Evolutionary conservation across 78 protist genomes (phyloP).

Genomic region (Chrysochromulina parva): DNA sequence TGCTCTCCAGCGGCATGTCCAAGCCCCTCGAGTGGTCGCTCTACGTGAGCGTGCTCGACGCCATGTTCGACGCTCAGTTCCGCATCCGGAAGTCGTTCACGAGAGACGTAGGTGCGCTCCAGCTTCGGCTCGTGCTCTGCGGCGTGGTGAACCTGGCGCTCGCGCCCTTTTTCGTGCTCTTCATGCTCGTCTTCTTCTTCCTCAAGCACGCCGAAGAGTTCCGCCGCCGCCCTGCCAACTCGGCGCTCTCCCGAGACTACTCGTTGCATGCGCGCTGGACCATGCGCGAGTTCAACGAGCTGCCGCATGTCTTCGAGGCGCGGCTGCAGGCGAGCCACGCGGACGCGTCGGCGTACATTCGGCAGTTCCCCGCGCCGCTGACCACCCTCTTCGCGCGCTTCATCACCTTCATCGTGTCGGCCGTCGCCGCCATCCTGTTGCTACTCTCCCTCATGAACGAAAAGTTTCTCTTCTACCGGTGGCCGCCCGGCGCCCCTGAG

Average conservation of each 20-base stretch:
- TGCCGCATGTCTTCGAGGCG: constrained; percentile 76
- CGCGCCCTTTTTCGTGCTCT: constrained; percentile 74
- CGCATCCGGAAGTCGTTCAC: not conserved
- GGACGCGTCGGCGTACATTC: not conserved
- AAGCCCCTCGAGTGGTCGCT: constrained; percentile 78
- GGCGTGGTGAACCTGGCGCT: constrained; percentile 70
- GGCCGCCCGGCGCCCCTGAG: not conserved
- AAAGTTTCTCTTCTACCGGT: not conserved
- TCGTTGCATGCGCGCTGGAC: constrained; percentile 77
- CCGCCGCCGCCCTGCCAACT: constrained; percentile 72
- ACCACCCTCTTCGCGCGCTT: not conserved
- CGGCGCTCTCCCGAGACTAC: constrained; percentile 73
- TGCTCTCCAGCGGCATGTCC: constrained; percentile 35
- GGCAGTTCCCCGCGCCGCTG: constrained; percentile 24
- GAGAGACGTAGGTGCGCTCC: constrained; percentile 4
- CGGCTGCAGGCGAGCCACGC: not conserved
- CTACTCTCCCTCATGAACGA: not conserved
- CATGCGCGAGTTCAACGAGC: constrained; percentile 80
- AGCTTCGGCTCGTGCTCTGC: constrained; percentile 49
- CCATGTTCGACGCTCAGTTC: not conserved
- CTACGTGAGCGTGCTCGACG: not conserved
- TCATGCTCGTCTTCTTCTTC: constrained; percentile 69
- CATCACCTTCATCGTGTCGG: not conserved
- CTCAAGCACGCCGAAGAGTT: constrained; percentile 75
- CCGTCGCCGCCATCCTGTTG: not conserved